phyloP scores from a whole-genome alignment of 202 grass and related monocot species.

The Saccharum hybrid region DNA sequence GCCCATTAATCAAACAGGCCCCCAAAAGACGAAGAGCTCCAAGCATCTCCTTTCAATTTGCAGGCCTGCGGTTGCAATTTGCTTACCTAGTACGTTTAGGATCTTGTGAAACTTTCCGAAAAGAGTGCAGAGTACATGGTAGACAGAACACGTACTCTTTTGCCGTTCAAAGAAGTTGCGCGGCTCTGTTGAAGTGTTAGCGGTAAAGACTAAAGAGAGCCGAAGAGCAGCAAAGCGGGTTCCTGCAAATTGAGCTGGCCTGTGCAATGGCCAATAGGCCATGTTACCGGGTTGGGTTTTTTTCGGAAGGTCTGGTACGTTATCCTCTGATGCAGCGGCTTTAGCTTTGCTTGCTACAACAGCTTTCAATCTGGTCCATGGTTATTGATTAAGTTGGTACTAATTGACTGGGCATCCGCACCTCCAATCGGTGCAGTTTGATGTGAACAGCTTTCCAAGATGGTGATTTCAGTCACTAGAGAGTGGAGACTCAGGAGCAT shows the following conservation, averaged over 20 bases:
- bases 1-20: neutral
- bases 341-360: constrained; percentile 23
- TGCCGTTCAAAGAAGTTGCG: constrained; percentile 31
- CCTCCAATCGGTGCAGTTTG: neutral
- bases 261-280: neutral
- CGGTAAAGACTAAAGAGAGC: constrained; percentile 42
- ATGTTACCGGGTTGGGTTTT: constrained; percentile 10
- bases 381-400: neutral
- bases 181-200: neutral
- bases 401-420: neutral
- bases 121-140: neutral
- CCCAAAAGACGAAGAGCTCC: neutral
- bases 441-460: neutral
- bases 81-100: constrained; percentile 49
- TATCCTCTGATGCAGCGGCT: constrained; percentile 16
- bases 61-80: constrained; percentile 21
- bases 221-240: constrained; percentile 32
- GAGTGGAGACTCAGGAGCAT: neutral
- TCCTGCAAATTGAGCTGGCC: constrained; percentile 36
- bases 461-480: neutral
- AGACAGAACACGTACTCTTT: constrained; percentile 29
- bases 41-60: neutral
- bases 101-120: constrained; percentile 26
- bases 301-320: constrained; percentile 15
- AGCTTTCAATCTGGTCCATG: neutral